Evolutionary conservation across 768 basidiomycete genomes (phyloP).

Genomic region (Tricholoma bakamatsutake): DNA sequence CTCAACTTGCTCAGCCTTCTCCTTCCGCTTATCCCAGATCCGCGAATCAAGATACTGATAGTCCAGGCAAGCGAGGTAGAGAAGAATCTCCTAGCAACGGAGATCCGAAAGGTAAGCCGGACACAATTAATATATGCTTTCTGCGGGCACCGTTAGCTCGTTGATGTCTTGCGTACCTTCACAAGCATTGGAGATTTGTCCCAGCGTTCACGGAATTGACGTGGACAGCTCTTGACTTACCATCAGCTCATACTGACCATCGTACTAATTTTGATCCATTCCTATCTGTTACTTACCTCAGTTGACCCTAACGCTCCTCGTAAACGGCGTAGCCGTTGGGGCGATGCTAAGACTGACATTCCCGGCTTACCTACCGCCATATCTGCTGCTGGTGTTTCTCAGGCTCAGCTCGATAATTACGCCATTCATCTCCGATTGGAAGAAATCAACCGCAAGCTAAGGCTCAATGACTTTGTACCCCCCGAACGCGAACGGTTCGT

Average conservation of each 20-base stretch:
- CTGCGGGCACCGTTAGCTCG: conserved; percentile 6
- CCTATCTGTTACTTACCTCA: conserved; percentile 40
- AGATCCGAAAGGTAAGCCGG: conserved; percentile 70
- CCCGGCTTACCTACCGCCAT: conserved; percentile 95
- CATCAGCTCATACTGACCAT: conserved; percentile 36
- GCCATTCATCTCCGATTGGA: conserved; percentile 94
- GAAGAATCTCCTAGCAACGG: conserved; percentile 61
- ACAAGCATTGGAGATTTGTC: conserved; percentile 13
- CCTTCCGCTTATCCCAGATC: conserved; percentile 80
- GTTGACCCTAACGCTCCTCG: conserved; percentile 84
- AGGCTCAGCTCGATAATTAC: conserved; percentile 95
- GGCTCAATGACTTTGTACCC: conserved; percentile 92
- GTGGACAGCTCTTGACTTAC: conserved; percentile 27
- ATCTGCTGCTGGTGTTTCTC: conserved; percentile 87
- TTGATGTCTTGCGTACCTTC: conserved; percentile 16
- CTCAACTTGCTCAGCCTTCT: conserved; percentile 83
- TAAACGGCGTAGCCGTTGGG: conserved; percentile 97
- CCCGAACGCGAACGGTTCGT: conserved; percentile 89
- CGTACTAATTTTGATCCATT: conserved; percentile 54
- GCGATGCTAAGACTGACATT: conserved; percentile 86
- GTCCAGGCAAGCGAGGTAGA: conserved; percentile 53
- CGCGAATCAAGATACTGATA: conserved; percentile 47
- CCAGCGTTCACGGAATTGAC: conserved; percentile 17
- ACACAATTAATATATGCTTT: conserved; percentile 12
- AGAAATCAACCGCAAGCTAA: conserved; percentile 94